phyloP scores from a whole-genome alignment of 441 rosid genomes.

The Macaranga tanarius region DNA sequence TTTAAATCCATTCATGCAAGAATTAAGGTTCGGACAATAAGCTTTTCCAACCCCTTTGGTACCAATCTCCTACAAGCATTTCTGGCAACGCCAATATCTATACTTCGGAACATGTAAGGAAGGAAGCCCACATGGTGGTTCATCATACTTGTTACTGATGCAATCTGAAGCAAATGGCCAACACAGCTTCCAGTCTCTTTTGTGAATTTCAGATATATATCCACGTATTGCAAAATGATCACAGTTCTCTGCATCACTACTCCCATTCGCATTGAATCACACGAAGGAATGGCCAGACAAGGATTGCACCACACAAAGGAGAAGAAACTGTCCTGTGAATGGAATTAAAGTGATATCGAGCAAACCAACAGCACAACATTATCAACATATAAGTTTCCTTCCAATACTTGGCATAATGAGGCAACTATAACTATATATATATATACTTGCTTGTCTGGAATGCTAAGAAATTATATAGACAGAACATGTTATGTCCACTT shows the following conservation, averaged over 20 bases:
- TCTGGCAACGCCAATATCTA: constrained; percentile 71
- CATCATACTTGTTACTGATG: constrained; percentile 32
- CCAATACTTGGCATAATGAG: too few species aligned
- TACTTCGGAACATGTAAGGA: constrained; percentile 58
- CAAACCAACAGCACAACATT: too few species aligned
- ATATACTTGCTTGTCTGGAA: too few species aligned
- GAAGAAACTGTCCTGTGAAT: too few species aligned
- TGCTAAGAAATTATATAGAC: too few species aligned
- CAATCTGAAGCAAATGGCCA: constrained; percentile 73
- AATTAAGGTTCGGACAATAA: constrained; percentile 28
- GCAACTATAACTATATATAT: too few species aligned
- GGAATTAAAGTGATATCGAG: too few species aligned
- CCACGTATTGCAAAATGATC: constrained; percentile 81
- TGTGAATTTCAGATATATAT: constrained; percentile 71
- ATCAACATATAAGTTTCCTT: too few species aligned
- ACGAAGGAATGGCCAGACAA: too few species aligned
- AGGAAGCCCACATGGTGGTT: constrained; percentile 49
- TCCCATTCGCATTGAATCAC: constrained; percentile 37
- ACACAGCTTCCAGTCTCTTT: constrained; percentile 51
- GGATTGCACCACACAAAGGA: too few species aligned
- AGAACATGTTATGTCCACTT: too few species aligned
- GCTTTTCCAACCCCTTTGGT: constrained; percentile 31
- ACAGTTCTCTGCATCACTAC: constrained; percentile 42
- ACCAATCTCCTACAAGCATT: constrained; percentile 44
- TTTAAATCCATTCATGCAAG: constrained; percentile 27